Percentiles rank a stretch among this genome's conserved stretches.
phyloP scores from a whole-genome alignment of 2,329 filamentous ascomycete genomes.

The Tympanopsis confertula region DNA sequence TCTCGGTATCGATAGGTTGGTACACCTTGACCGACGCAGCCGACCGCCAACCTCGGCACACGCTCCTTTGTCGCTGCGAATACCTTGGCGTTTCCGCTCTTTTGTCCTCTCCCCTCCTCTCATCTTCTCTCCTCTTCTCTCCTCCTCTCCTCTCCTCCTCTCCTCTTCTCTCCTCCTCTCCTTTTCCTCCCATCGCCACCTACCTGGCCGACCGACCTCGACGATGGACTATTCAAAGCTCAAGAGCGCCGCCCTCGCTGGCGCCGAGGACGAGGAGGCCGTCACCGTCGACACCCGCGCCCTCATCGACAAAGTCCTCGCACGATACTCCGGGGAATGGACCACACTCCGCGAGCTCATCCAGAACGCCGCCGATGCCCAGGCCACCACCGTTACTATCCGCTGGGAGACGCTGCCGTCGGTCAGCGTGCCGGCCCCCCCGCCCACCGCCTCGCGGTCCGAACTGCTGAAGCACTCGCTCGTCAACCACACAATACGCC shows the following conservation, averaged over 20 bases:
- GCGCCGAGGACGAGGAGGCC: slow-evolving; percentile 85
- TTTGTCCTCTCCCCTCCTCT: too few species aligned
- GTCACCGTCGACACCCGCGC: slow-evolving; percentile 96
- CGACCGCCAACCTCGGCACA: too few species aligned
- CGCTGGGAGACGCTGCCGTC: slow-evolving; percentile 88
- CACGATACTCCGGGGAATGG: slow-evolving; percentile 93
- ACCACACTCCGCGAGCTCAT: slow-evolving; percentile 82
- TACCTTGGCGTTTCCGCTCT: too few species aligned
- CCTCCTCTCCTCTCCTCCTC: too few species aligned
- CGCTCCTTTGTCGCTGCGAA: too few species aligned
- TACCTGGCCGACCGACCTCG: slow-evolving; percentile 1
- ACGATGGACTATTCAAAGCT: slow-evolving; percentile 65
- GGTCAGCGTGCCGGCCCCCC: slow-evolving; percentile 57
- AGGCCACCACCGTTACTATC: slow-evolving; percentile 78
- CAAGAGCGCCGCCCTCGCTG: slow-evolving; percentile 74
- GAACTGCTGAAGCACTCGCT: slow-evolving; percentile 72
- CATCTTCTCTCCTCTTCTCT: too few species aligned
- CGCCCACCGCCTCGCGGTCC: slow-evolving; percentile 51
- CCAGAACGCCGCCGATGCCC: slow-evolving; percentile 95
- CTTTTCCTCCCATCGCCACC: not conserved
- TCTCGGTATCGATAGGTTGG: too few species aligned
- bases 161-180: not conserved
- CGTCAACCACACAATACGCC: slow-evolving; percentile 72
- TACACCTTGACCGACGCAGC: too few species aligned
- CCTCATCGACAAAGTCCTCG: slow-evolving; percentile 93